Conservation (phyloP, 1,284 basidiomycete species). For the Wolfiporia cocos region DNA sequence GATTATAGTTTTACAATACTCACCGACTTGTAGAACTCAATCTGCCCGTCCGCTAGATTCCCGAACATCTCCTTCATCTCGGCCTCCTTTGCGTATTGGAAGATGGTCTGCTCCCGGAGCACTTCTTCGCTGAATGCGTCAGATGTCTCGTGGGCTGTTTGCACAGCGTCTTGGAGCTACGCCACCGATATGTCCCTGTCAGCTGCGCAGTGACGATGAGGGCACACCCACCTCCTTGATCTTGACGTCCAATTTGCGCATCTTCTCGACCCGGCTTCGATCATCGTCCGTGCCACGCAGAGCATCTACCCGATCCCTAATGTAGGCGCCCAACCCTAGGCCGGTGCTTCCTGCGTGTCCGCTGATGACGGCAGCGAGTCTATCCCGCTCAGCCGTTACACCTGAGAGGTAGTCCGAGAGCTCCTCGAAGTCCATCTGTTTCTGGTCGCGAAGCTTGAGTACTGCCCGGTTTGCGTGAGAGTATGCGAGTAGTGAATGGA, state of each 20-base stretch:
- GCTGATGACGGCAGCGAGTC: slow-evolving; percentile 79
- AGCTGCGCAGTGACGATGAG: background rate
- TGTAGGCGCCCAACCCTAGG: slow-evolving; percentile 82
- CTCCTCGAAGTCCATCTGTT: slow-evolving; percentile 98
- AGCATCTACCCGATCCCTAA: slow-evolving; percentile 92
- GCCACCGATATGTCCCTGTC: background rate
- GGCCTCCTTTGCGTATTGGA: slow-evolving; percentile 84
- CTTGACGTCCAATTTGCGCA: slow-evolving; percentile 87
- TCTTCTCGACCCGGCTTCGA: slow-evolving; percentile 85
- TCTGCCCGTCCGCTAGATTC: slow-evolving; percentile 88
- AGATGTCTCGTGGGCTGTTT: slow-evolving; percentile 90
- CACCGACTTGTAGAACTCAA: slow-evolving; percentile 88
- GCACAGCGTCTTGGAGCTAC: slow-evolving; percentile 93
- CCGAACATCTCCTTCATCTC: slow-evolving; percentile 96
- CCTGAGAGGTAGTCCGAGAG: slow-evolving; percentile 92
- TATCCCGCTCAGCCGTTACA: slow-evolving; percentile 87
- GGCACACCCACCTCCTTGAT: slow-evolving; percentile 79
- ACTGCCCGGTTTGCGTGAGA: slow-evolving; percentile 87
- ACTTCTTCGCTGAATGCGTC: slow-evolving; percentile 95
- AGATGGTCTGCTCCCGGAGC: slow-evolving; percentile 83
- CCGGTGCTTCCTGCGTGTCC: slow-evolving; percentile 79
- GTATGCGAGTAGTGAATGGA: slow-evolving; percentile 87
- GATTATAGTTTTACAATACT: slow-evolving; percentile 22
- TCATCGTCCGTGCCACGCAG: slow-evolving; percentile 93
- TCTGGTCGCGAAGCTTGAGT: slow-evolving; percentile 93